Evolutionary conservation across 352 stramenopile genomes (phyloP), one percentile per base, ranked within the genome.

Genomic region (Thalassiosira ordinaria): DNA sequence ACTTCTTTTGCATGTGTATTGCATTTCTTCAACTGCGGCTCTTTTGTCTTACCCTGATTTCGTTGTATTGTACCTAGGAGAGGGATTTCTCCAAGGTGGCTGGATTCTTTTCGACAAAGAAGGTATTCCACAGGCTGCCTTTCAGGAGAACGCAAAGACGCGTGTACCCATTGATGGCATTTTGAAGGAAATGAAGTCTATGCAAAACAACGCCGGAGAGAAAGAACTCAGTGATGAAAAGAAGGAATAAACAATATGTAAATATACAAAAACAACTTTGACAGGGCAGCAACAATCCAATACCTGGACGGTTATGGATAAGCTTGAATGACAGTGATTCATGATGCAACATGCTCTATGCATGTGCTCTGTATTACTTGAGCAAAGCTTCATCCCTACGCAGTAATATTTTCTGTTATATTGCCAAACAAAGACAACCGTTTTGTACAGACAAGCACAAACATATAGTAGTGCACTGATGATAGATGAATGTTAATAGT

Each of bases 21-120:
- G 2, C 31, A 33, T 31, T 26, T 22, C 51, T 18, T 18, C 2
- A 18, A 14, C 18, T 18, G 18, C 24, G 39, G 1, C 14, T 29
- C 27, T 55, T 46, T n/a, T n/a, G n/a, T n/a, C n/a, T n/a, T n/a
- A 52, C 52, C 16, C 31, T 63, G 3, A 22, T 41, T 55, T 24
- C 16, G 18, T 87, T 20, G 71, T n/a, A n/a, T n/a, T n/a, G n/a
- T n/a, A n/a, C n/a, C n/a, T 67, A 69, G 89, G 89, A 46, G 89
- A 93, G 52, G 89, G 89, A 29, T 66, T 90, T 11, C 72, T 83
- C 16, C 86, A 87, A 66, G 89, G 86, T 29, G 89, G 89, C 31
- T 69, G 90, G 35, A 86, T 92, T 56, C 35, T 92, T 20, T 91
- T 91, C 80, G 86, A 81, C 51, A 73, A 8, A 35, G 64, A 84